Conservation (phyloP, 169 alveolate genomes). For the Plasmodium knowlesi region DNA sequence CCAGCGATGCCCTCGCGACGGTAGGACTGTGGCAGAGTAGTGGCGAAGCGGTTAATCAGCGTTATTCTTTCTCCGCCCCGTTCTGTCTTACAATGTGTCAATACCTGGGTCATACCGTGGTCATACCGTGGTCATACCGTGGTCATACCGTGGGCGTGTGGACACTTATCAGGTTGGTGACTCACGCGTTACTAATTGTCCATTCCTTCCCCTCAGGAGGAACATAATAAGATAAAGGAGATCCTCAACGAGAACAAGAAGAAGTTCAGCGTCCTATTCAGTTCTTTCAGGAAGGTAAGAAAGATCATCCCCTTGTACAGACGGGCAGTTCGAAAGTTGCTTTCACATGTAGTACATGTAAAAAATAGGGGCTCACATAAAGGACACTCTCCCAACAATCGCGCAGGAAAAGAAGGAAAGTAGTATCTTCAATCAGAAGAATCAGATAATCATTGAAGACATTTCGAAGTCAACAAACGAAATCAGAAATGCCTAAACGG, state of each 20-base stretch:
- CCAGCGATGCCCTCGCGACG: background rate
- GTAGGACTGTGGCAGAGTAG: background rate
- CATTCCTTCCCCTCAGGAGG: conserved; percentile 13
- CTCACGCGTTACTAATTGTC: background rate
- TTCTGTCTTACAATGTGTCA: background rate
- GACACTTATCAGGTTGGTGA: background rate
- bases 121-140: too few species aligned
- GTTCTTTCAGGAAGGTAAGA: conserved; percentile 38
- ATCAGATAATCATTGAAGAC: conserved; percentile 56
- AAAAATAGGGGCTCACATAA: background rate
- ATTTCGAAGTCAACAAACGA: conserved; percentile 46
- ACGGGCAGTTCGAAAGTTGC: background rate
- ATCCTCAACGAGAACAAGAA: conserved; percentile 47
- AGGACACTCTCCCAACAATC: background rate
- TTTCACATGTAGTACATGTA: background rate
- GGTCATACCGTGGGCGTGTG: background rate
- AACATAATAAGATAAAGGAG: conserved; percentile 28
- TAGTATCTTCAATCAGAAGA: conserved; percentile 24
- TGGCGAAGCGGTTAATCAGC: background rate
- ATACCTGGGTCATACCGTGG: too few species aligned
- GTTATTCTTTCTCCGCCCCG: background rate
- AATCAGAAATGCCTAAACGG: background rate
- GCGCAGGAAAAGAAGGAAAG: conserved; percentile 64
- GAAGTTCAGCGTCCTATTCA: conserved; percentile 40
- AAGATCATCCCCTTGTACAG: background rate